Evolutionary conservation across 2,329 filamentous ascomycete genomes (phyloP), one percentile per base, ranked within the genome.

Genomic region (Knoxdaviesia capensis): DNA sequence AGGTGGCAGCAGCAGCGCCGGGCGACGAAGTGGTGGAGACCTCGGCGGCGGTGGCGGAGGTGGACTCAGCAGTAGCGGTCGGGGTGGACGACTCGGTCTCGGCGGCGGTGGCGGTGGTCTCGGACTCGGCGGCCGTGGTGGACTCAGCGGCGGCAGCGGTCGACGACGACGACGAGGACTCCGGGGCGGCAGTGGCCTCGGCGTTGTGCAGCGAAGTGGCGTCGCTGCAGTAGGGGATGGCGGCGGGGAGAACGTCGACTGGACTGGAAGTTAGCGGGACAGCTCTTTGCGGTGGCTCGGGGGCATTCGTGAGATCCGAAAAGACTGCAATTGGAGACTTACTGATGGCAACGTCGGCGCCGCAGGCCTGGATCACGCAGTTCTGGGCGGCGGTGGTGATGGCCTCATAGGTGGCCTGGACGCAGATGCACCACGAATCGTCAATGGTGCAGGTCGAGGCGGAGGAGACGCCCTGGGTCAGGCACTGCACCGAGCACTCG

Each of bases 161-260:
- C 31, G 47, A 31, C 36, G 44, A 41, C 44, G 46, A 34, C 6
- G 47, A 10, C 5, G 43, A 34, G 4, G 42, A 39, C 31, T 41
- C 39, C 20, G 42, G 35, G 31, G 40, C 34, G 6, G 40, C 20
- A 9, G 42, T 34, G 38, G 46, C 36, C 38, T 40, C 44, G 28
- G 45, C 30, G 31, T 37, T 33, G 40, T 43, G n/a, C 38, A 43
- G 36, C 10, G 50, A 44, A 35, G 34, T 28, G 20, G 41, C 43
- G 10, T 45, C 42, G 40, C 38, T 38, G 45, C 38, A 41, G 32
- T 42, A 45, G 29, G 46, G 30, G 7, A 38, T 41, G 29, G 55
- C 53, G 36, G 59, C 59, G 44, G 60, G 59, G 39, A 62, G 52
- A 38, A 63, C 59, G 48, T 61, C 47, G 50, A 51, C 61, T 64